Conservation (phyloP, 768 basidiomycete species). For the Gymnopilus junonius region DNA sequence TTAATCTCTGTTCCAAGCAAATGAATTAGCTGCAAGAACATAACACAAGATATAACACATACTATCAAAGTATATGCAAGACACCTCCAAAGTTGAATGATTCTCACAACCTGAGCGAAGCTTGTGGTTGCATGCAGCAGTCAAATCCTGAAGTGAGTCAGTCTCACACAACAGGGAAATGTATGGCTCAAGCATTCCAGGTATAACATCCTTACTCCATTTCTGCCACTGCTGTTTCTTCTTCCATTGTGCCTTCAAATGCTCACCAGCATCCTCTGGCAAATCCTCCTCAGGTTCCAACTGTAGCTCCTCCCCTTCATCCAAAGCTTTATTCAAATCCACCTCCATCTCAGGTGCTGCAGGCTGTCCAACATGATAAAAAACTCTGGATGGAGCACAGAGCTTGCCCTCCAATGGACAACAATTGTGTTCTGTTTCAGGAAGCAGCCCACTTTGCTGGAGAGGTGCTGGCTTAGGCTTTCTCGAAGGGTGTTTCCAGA, state of each 20-base stretch:
- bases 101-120: neutral
- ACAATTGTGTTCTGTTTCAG: no score
- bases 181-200: conserved; percentile 11
- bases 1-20: neutral
- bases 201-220: conserved; percentile 11
- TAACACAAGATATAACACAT: neutral
- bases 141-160: neutral
- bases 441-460: neutral
- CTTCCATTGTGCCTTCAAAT: no score
- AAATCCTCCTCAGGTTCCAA: neutral
- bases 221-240: conserved; percentile 1
- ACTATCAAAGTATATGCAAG: conserved; percentile 15
- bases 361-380: neutral
- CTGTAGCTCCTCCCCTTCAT: neutral
- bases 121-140: neutral
- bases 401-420: neutral
- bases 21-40: neutral
- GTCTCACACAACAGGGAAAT: conserved; percentile 6
- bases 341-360: neutral
- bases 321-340: neutral
- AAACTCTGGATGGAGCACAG: neutral
- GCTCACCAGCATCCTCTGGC: neutral
- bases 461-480: neutral
- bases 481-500: neutral
- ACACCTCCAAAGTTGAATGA: neutral